Percentiles rank a stretch among this genome's conserved stretches.
Evolutionary conservation across 345 rosid genomes (phyloP).

Genomic region (Boechera retrofracta): DNA sequence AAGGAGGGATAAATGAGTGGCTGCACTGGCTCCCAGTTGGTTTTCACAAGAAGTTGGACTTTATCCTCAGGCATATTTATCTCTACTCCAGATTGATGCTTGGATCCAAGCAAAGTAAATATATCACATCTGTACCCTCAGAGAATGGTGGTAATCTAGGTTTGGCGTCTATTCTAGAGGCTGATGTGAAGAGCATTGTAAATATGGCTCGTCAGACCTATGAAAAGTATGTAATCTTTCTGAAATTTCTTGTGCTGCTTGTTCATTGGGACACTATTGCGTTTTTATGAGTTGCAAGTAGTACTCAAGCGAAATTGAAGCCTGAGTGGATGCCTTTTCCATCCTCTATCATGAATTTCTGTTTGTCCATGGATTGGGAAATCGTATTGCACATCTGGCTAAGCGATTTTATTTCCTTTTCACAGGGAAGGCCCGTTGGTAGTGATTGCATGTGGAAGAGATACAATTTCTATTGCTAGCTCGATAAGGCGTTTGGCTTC

Average conservation of each 20-base stretch:
- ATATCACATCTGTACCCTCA: slow-evolving; percentile 39
- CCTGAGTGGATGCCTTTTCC: background rate
- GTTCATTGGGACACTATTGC: background rate
- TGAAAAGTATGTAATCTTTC: slow-evolving; percentile 67
- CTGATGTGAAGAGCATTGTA: slow-evolving; percentile 79
- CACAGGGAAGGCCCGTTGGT: slow-evolving; percentile 92
- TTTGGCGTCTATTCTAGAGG: slow-evolving; percentile 75
- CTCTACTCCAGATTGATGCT: slow-evolving; percentile 56
- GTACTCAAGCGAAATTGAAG: background rate
- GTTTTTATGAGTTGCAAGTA: slow-evolving; percentile 3
- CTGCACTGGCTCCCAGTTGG: slow-evolving; percentile 91
- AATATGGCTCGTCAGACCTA: slow-evolving; percentile 71
- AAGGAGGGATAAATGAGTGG: slow-evolving; percentile 93
- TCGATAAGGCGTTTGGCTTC: slow-evolving; percentile 87
- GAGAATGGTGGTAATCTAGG: slow-evolving; percentile 75
- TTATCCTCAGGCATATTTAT: slow-evolving; percentile 57
- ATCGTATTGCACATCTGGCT: slow-evolving; percentile 3
- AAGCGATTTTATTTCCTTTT: slow-evolving; percentile 15
- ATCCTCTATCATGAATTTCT: background rate
- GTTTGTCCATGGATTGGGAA: background rate
- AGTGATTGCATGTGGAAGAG: slow-evolving; percentile 96
- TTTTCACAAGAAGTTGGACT: slow-evolving; percentile 72
- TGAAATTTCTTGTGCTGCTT: background rate
- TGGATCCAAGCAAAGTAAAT: slow-evolving; percentile 49
- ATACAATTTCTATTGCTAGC: slow-evolving; percentile 85